Evolutionary conservation across 768 basidiomycete genomes (phyloP), one percentile per base, ranked within the genome.

Genomic region (Rhizopogon roseolus): DNA sequence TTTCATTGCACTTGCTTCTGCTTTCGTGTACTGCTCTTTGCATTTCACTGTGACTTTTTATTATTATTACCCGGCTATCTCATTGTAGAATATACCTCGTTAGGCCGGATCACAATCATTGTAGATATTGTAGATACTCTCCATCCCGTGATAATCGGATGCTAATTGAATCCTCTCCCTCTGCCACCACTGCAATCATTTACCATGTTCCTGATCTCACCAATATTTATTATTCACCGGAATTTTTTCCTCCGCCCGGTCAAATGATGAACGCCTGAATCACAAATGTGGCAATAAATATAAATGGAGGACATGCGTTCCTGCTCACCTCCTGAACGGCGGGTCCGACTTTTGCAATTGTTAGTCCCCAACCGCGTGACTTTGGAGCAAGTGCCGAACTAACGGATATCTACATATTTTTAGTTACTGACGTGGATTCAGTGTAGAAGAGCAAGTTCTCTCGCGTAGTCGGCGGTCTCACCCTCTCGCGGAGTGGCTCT

Each of bases 11-110:
- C 40, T 32, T 28, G 10, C 36, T 28, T 36, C 27, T 19, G 53
- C 22, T 49, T 37, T 49, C 41, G 16, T 45, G 32, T 25, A 43
- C 22, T 40, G 54, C 28, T 13, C 38, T n/a, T 38, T 32, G 43
- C 49, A 48, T 8, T 19, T 37, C 54, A 56, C 48, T 50, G n/a
- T 7, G 38, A 42, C 48, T 37, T 52, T 43, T 50, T n/a, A n/a
- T 22, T 22, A 22, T 22, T 22, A 22, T 22, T 27, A 8, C 37
- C 17, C 19, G 25, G 28, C 25, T 22, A 43, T 34, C 22, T 50
- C 32, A n/a, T 49, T 34, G 45, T 29, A 52, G 45, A 36, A 48
- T 48, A 48, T 48, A 48, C 45, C 45, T 10, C 29, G 29, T 32
- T 32, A 36, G 4, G 34, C 34, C 45, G 16, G 32, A 19, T 48